Base-by-base conservation (phyloP, 2,329 filamentous ascomycete genomes). In the Penicillium nordicum region DNA sequence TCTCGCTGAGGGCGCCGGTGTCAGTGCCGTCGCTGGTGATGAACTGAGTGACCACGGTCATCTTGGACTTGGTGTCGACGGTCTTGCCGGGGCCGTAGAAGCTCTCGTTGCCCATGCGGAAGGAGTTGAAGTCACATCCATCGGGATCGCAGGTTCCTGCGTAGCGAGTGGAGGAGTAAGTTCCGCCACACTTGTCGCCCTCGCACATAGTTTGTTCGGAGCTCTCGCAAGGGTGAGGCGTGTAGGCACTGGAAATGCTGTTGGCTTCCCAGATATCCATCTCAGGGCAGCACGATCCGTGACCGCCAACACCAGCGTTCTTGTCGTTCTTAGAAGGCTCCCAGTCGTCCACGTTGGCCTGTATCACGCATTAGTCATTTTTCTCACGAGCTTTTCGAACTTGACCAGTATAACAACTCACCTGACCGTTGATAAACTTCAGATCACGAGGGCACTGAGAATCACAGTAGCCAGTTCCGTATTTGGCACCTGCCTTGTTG, bases 201-300 rank as follows among this genome's bases (percentile, higher is more conserved):
- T 69, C 69, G 77, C 85, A 88, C 54, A 79, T 76, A 53, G 71
- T 70, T 63, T 82, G 79, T 49, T 77, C 79, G 43, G 76, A 71
- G 57, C 69, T 74, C 53, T 73, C 75, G 78, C 87, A 89, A 42
- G 84, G 80, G 71, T 89, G 87, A 18, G 87, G 84, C 6, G 87
- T 89, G 68, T 80, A 80, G 50, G 86, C 87, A 16, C 80, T 82
- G 21, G 85, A 82, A 67, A 86, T 81, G 63, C 77, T 80, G 79
- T 89, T 88, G 64, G 86, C 85, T 75, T 89, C 85, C 85, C 85
- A 88, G 72, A 86, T 79, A 64, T 88, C 86, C 81, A 89, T 85
- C 73, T 88, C 86, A 42, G 81, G 75, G 72, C 86, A 88, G 80
- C 86, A 88, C 38, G 84, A 78, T 58, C 86, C 86, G 48, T 80